Percentiles rank a stretch among this genome's conserved stretches.
Evolutionary conservation across 2,329 filamentous ascomycete species (phyloP).

Genomic region (Alternaria atra): DNA sequence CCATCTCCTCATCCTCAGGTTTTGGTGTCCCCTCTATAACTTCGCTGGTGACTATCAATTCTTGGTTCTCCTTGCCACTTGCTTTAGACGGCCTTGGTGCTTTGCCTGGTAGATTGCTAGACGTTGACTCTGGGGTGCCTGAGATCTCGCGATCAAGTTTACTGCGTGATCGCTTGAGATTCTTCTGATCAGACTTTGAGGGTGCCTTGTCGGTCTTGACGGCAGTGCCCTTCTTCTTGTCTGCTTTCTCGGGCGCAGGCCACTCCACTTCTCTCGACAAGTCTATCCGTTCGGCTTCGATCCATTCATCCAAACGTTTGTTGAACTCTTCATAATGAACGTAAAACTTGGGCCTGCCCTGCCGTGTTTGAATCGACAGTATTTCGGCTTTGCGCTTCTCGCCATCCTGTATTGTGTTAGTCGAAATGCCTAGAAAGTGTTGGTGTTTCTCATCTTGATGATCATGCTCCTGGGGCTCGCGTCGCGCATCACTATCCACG

Average conservation of each 20-base stretch:
- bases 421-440: neutral
- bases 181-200: conserved; percentile 58
- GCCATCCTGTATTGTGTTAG: conserved; percentile 67
- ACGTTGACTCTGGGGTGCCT: conserved; percentile 62
- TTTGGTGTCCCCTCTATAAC: conserved; percentile 59
- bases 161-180: conserved; percentile 56
- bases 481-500: conserved; percentile 33
- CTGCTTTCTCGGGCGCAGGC: conserved; percentile 89
- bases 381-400: conserved; percentile 93
- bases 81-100: conserved; percentile 63
- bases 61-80: conserved; percentile 68
- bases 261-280: conserved; percentile 93
- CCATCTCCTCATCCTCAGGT: conserved; percentile 61
- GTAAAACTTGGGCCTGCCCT: conserved; percentile 89
- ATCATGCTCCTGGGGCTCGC: conserved; percentile 20
- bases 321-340: conserved; percentile 99
- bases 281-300: conserved; percentile 82
- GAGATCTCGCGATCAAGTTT: conserved; percentile 64
- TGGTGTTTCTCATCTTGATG: conserved; percentile 14
- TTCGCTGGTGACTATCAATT: conserved; percentile 58
- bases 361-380: conserved; percentile 89
- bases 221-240: conserved; percentile 78
- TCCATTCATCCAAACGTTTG: conserved; percentile 89
- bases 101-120: conserved; percentile 59
- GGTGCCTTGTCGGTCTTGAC: conserved; percentile 50